These are phyloP conservation scores for Dionaea muscipula DNA, from an alignment of 179 eudicot species.

Conservation along the genomic window DNA sequence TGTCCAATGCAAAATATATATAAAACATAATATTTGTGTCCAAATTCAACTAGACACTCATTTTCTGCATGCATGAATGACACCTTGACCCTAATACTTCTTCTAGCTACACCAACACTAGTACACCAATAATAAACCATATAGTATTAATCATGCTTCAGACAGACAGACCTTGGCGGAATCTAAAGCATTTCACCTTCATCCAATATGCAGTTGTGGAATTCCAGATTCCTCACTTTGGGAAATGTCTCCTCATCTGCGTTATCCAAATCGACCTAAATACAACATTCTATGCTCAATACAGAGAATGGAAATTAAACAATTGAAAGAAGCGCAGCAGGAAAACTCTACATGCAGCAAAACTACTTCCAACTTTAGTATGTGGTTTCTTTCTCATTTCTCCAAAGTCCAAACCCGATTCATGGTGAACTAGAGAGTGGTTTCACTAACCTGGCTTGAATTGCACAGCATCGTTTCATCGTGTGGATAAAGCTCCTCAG, in stretches of 20 bases:
- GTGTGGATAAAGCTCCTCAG: constrained; percentile 79
- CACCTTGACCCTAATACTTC: no score
- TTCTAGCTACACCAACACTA: no score
- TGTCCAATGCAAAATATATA: no score
- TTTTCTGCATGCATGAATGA: no score
- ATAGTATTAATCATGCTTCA: no score
- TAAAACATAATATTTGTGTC: no score
- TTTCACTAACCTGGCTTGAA: constrained; percentile 69
- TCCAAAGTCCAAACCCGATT: not conserved
- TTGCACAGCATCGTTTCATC: constrained; percentile 80
- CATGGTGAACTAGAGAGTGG: not conserved
- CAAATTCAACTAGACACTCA: no score
- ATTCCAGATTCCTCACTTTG: constrained; percentile 51
- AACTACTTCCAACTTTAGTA: no score
- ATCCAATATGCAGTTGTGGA: constrained; percentile 71
- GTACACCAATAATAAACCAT: no score
- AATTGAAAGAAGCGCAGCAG: not conserved
- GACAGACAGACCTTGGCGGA: constrained; percentile 66
- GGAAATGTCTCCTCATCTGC: constrained; percentile 60
- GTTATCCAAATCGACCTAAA: constrained; percentile 78
- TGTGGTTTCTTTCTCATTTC: not conserved
- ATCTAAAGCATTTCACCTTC: constrained; percentile 99
- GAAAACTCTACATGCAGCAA: not conserved
- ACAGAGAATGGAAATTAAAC: constrained; percentile 1
- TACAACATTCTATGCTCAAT: not conserved